A percentile compares a stretch with the other conserved stretches of the same genome.
phyloP scores from a whole-genome alignment of 2,329 filamentous ascomycete genomes.

The Paramyrothecium roridum region DNA sequence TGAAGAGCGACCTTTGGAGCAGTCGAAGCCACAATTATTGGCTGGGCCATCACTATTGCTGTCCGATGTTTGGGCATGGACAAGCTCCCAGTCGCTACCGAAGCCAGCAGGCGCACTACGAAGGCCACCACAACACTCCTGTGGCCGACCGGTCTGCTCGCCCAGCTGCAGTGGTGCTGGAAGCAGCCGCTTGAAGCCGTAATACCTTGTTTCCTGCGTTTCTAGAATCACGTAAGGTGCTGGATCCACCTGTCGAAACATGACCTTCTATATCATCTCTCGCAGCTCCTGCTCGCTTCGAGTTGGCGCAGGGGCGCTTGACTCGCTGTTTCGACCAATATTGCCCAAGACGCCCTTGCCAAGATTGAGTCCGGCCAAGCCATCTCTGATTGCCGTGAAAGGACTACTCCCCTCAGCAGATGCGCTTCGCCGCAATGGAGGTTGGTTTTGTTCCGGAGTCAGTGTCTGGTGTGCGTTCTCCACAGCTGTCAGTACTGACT shows the following conservation, averaged over 20 bases:
- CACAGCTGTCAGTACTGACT: conserved; percentile 56
- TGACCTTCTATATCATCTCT: conserved; percentile 44
- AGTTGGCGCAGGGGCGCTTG: conserved; percentile 13
- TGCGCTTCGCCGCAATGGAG: conserved; percentile 38
- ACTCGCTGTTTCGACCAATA: conserved; percentile 22
- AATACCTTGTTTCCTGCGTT: conserved; percentile 20
- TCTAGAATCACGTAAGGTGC: conserved; percentile 28
- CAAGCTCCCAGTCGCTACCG: conserved; percentile 13
- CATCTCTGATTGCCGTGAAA: conserved; percentile 44
- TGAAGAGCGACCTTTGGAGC: neutral
- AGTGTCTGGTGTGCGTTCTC: conserved; percentile 55
- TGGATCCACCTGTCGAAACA: conserved; percentile 25
- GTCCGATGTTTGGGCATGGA: conserved; percentile 7
- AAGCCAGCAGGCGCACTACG: conserved; percentile 9
- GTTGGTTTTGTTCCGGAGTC: conserved; percentile 35
- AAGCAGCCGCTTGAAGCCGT: neutral
- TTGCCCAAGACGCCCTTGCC: conserved; percentile 41
- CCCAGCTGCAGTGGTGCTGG: neutral
- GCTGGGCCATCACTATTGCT: neutral
- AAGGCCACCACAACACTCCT: neutral
- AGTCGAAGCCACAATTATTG: neutral
- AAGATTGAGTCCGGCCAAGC: conserved; percentile 44
- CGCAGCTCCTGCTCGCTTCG: conserved; percentile 39
- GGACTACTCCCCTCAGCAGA: conserved; percentile 42
- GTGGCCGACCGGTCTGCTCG: neutral